Evolutionary conservation across 2,329 filamentous ascomycete genomes (phyloP), one percentile per base, ranked within the genome.

Genomic region (Monosporascus sp.): DNA sequence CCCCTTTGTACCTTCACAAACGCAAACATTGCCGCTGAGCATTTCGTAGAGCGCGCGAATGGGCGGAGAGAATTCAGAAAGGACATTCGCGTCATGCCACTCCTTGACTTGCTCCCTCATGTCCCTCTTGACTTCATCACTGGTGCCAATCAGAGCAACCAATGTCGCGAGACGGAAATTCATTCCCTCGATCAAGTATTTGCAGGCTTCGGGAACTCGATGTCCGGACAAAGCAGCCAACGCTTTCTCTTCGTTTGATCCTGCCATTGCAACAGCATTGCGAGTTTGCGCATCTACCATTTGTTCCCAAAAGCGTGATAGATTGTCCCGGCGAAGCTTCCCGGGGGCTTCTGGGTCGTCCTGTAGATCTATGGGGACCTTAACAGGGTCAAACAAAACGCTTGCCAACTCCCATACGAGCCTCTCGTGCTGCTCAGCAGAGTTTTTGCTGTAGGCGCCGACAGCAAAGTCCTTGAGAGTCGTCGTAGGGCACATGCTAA

Each of bases 41-140:
- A 99, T 79, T 69, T 96, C 91, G 67, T 97, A 99, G 37, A 99
- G 78, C 8, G 92, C 87, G 51, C 94, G 87, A 45, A 96, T 83
- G 1, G 90, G 79, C 59, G 94, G 87, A 17, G 83, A 85, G 70
- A 99, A 91, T 68, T 99, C 95, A 1, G 91, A 89, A 18, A 96
- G 81, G 47, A 93, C 84, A 65, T 91, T 90, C 37, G 89, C 84
- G 28, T 89, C 82, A 37, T 86, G 84, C 94, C 94, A 99, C 49
- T 88, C 85, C 55, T 86, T 83, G 50, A 99, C 79, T 68, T 99
- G 94, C 52, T 85, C 79, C 24, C 78, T 78, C 74, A 97, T 89
- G 57, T 93, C 87, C 56, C 82, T 82, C 65, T 86, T 88, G 52
- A 86, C 83, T 2, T 76, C 76, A 49, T 84, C 77, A 64, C 88